Percentiles rank a stretch among this genome's conserved stretches.
phyloP scores from a whole-genome alignment of 2,329 filamentous ascomycete genomes.

The Phialophora verrucosa region DNA sequence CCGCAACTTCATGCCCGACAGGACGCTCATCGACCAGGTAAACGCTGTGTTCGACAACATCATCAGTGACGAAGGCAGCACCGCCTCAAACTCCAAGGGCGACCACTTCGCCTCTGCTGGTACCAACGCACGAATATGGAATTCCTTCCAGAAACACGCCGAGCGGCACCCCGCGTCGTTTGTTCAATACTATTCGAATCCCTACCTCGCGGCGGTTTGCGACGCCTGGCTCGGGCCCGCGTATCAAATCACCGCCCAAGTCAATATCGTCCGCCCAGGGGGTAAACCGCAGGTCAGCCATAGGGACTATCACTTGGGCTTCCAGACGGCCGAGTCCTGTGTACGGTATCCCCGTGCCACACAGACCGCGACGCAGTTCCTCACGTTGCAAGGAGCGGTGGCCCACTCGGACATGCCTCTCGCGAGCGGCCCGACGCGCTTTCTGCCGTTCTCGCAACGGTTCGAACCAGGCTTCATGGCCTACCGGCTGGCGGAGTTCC shows the following conservation, averaged over 20 bases:
- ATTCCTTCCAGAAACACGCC: constrained; percentile 68
- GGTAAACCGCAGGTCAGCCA: constrained; percentile 64
- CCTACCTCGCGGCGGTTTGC: constrained; percentile 60
- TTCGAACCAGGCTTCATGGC: constrained; percentile 65
- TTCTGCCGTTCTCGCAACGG: constrained; percentile 65
- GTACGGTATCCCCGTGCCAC: constrained; percentile 58
- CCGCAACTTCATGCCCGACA: constrained; percentile 56
- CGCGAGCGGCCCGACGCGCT: constrained; percentile 63
- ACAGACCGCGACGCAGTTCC: constrained; percentile 61
- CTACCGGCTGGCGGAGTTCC: constrained; percentile 60
- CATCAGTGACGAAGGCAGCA: constrained; percentile 52
- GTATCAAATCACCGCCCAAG: constrained; percentile 66
- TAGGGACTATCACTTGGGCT: constrained; percentile 69
- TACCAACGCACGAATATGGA: constrained; percentile 68
- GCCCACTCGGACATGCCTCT: constrained; percentile 67
- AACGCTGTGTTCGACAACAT: constrained; percentile 58
- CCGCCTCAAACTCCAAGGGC: constrained; percentile 44
- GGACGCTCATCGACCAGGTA: constrained; percentile 52
- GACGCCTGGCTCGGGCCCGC: constrained; percentile 65
- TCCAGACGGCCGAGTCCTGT: constrained; percentile 59
- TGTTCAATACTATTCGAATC: constrained; percentile 64
- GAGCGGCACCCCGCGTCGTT: constrained; percentile 60
- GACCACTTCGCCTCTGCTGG: constrained; percentile 66
- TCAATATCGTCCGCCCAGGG: constrained; percentile 67
- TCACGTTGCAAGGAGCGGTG: constrained; percentile 68